Conservation (phyloP, 805 yeast species). For the Yarrowia divulgata region DNA sequence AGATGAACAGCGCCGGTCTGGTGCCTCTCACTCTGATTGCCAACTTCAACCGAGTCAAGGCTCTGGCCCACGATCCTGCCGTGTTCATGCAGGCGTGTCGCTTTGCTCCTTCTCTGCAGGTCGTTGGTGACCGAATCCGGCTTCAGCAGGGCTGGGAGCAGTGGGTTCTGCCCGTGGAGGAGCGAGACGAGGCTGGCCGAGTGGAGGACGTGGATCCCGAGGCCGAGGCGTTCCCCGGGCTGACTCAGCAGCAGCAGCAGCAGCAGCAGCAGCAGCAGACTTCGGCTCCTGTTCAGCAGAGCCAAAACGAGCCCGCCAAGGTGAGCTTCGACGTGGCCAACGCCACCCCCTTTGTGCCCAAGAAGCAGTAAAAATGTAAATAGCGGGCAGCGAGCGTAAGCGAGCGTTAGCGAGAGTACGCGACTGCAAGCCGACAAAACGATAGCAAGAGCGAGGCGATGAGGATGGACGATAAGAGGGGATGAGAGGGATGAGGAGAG, state of each 20-base stretch:
- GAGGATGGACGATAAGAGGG: background rate
- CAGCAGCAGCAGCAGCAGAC: slow-evolving; percentile 3
- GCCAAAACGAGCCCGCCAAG: slow-evolving; percentile 41
- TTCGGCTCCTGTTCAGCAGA: slow-evolving; percentile 41
- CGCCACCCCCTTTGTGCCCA: slow-evolving; percentile 52
- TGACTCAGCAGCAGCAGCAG: slow-evolving; percentile 38
- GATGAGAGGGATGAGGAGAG: background rate
- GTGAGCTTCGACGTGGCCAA: slow-evolving; percentile 50
- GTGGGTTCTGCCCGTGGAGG: slow-evolving; percentile 71
- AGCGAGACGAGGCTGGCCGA: slow-evolving; percentile 57
- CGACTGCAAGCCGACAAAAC: background rate
- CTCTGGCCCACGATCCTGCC: slow-evolving; percentile 62
- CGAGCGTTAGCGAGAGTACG: background rate
- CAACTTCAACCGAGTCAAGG: slow-evolving; percentile 76
- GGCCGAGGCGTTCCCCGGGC: slow-evolving; percentile 34
- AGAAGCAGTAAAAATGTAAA: slow-evolving; percentile 40
- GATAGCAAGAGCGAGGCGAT: background rate
- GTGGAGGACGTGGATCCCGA: slow-evolving; percentile 52
- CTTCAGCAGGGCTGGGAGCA: slow-evolving; percentile 63
- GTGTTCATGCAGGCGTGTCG: slow-evolving; percentile 64
- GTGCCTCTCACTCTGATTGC: slow-evolving; percentile 68
- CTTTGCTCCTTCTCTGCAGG: slow-evolving; percentile 61
- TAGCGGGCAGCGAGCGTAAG: background rate
- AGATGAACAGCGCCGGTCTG: slow-evolving; percentile 81
- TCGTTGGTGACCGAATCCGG: slow-evolving; percentile 64